A percentile compares a stretch with the other conserved stretches of the same genome.
Evolutionary conservation across 202 grass and related monocot species (phyloP).

Genomic region (Digitaria exilis): DNA sequence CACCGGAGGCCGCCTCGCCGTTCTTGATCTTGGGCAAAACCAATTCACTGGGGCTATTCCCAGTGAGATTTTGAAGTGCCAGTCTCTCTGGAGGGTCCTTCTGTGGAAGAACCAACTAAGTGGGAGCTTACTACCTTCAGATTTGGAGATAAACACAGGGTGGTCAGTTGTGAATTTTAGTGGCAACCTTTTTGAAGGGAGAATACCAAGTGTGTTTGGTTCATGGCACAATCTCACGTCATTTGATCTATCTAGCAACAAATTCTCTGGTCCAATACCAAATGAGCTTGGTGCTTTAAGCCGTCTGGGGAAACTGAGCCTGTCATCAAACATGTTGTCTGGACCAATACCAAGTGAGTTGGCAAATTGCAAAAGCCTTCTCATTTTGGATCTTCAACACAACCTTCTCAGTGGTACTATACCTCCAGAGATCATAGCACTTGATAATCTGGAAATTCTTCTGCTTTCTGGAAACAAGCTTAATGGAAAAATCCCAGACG

Average conservation of each 20-base stretch:
- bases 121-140: conserved; percentile 43
- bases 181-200: conserved; percentile 48
- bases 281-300: conserved; percentile 41
- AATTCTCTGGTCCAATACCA: conserved; percentile 50
- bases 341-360: conserved; percentile 48
- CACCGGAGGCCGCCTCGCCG: conserved; percentile 19
- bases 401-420: conserved; percentile 57
- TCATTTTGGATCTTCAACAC: conserved; percentile 35
- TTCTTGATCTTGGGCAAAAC: conserved; percentile 54
- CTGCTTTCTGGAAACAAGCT: conserved; percentile 54
- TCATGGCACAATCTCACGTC: conserved; percentile 57
- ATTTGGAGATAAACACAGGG: conserved; percentile 32
- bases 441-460: conserved; percentile 42
- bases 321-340: conserved; percentile 51
- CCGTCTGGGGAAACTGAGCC: conserved; percentile 30
- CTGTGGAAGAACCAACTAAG: conserved; percentile 34
- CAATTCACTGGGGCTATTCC: conserved; percentile 40
- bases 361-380: conserved; percentile 39
- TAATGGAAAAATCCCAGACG: conserved; percentile 44
- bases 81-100: conserved; percentile 49
- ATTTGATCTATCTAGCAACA: conserved; percentile 60
- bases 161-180: conserved; percentile 48
- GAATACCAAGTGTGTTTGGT: conserved; percentile 43
- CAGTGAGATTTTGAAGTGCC: conserved; percentile 29
- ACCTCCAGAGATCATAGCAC: conserved; percentile 40